Base-by-base conservation (phyloP, 352 stramenopile genomes). In the Pythium aristosporum region DNA sequence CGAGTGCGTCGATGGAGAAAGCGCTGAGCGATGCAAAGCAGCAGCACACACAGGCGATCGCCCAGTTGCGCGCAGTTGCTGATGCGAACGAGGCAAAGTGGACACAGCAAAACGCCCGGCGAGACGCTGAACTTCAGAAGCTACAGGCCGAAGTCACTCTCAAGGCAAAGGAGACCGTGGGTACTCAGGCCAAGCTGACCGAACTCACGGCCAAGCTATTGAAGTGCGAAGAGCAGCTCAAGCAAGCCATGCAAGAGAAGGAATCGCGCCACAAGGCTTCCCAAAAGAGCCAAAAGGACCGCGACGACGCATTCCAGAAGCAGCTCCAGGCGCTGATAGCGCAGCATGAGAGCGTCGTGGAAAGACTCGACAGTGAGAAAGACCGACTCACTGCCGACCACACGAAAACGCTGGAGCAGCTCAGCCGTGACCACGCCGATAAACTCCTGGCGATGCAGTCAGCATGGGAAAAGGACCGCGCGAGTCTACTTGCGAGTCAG, bases 241-340 rank as follows among this genome's bases (percentile, higher is more conserved):
- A 65, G 13, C 49, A 51, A 7, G n/a, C 77, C 11, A 55, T 75
- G 20, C 20, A 57, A 1, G 61, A 78, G 32, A 75, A 76, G 32
- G 74, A 82, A 1, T 53, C 56, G 18, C 65, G 75, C 21, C 58
- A 72, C 20, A 77, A 64, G n/a, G 25, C 66, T 2, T 56, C 60
- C 1, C 64, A 73, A 11, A 75, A 79, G n/a, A 54, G 50, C 0
- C 72, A 80, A 46, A 79, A 82, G 36, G 74, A 88, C 13, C 72
- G 73, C 28, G 75, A 88, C 34, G 69, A 80, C 28, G 47, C 64
- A 23, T 57, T 79, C 11, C 55, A 73, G 20, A 82, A 74, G 32
- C 69, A 79, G 53, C 32, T 87, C 20, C 63, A 76, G 43, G 74
- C 73, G 5, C 53, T 84, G 0, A 53, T 68, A 10, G 30, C 32